Evolutionary conservation across 2,329 filamentous ascomycete species (phyloP).

Genomic region (Chaetomiaceae sp.): DNA sequence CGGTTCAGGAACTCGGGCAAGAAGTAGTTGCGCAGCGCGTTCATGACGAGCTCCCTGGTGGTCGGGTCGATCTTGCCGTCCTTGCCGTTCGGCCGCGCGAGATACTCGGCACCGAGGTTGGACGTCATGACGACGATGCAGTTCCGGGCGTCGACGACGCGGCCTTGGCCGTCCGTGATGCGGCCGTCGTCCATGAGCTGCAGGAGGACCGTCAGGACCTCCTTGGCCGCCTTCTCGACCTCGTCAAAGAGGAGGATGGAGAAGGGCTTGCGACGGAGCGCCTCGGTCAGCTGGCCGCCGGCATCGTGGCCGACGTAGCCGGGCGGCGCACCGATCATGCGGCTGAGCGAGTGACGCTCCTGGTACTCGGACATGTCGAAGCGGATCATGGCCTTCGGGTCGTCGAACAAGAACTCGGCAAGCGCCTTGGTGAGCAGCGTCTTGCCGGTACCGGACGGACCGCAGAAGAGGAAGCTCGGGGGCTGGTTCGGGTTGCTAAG

Average conservation of each 20-base stretch:
- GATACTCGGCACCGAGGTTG: conserved; percentile 90
- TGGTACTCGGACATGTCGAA: conserved; percentile 99
- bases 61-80: conserved; percentile 83
- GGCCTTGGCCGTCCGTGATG: conserved; percentile 96
- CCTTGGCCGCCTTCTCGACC: conserved; percentile 97
- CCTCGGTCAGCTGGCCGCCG: conserved; percentile 92
- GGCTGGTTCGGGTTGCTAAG: conserved; percentile 95
- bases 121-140: conserved; percentile 99
- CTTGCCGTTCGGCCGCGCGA: conserved; percentile 70
- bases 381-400: conserved; percentile 94
- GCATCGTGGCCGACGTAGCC: conserved; percentile 97
- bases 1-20: conserved; percentile 97
- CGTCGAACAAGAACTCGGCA: conserved; percentile 96
- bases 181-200: conserved; percentile 99
- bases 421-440: conserved; percentile 94
- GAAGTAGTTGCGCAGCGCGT: conserved; percentile 89
- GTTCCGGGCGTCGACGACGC: conserved; percentile 91
- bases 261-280: conserved; percentile 88
- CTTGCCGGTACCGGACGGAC: conserved; percentile 96
- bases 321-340: conserved; percentile 96
- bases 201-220: conserved; percentile 92
- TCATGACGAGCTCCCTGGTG: conserved; percentile 86
- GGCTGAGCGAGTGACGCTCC: conserved; percentile 87
- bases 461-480: conserved; percentile 97
- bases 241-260: conserved; percentile 97